These are phyloP conservation scores for Karstenula rhodostoma DNA, from an alignment of 2,329 filamentous ascomycete genomes.

Conservation along the genomic window DNA sequence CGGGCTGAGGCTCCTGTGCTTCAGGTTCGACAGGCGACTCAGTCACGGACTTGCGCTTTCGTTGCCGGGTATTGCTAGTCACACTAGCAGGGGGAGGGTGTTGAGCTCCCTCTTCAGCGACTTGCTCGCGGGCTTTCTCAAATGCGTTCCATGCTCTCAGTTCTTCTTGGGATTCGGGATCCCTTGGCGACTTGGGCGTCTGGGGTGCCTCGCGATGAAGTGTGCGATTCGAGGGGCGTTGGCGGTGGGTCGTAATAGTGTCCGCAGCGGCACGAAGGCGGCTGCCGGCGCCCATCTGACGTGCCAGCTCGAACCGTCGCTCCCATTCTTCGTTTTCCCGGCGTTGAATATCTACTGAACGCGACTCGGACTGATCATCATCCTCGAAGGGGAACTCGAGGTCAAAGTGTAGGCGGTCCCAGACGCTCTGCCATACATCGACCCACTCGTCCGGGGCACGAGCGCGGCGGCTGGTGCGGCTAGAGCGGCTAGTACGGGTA, in stretches of 20 bases:
- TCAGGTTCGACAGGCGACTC: conserved; percentile 74
- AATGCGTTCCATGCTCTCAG: conserved; percentile 88
- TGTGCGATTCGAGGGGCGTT: conserved; percentile 47
- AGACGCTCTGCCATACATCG: conserved; percentile 88
- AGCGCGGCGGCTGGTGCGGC: conserved; percentile 41
- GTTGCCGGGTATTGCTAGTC: conserved; percentile 56
- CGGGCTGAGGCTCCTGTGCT: conserved; percentile 66
- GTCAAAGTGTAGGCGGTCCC: conserved; percentile 79
- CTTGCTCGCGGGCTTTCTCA: conserved; percentile 77
- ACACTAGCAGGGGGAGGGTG: conserved; percentile 27
- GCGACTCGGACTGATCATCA: conserved; percentile 63
- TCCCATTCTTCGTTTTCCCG: conserved; percentile 78
- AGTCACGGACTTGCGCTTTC: conserved; percentile 82
- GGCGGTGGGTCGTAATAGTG: conserved; percentile 60
- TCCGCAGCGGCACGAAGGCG: conserved; percentile 75
- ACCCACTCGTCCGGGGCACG: conserved; percentile 62
- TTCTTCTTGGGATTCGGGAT: conserved; percentile 80
- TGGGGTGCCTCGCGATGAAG: conserved; percentile 49
- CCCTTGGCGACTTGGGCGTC: conserved; percentile 61
- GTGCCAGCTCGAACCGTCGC: conserved; percentile 81
- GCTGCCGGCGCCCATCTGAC: conserved; percentile 76
- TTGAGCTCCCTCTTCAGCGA: conserved; percentile 35
- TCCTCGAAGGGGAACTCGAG: conserved; percentile 87
- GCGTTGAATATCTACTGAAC: conserved; percentile 61
- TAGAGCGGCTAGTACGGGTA: conserved; percentile 39